phyloP scores from a whole-genome alignment of 2,329 filamentous ascomycete genomes.

The Escovopsis sp. region DNA sequence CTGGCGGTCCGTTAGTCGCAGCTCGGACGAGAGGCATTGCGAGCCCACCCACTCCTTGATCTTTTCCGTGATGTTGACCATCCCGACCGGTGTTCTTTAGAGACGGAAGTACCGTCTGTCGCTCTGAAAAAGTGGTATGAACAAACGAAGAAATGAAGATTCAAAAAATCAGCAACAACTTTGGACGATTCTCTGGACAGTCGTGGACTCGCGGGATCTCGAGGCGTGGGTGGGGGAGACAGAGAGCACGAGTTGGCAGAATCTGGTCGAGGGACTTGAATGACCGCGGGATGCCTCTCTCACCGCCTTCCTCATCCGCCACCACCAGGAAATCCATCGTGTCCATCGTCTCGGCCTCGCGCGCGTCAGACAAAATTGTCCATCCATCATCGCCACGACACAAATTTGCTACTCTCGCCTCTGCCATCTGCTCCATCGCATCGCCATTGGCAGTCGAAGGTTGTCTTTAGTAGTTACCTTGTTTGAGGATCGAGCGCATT shows the following conservation, averaged over 20 bases:
- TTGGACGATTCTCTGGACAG: too few species aligned
- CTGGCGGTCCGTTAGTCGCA: constrained; percentile 31
- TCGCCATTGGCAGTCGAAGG: too few species aligned
- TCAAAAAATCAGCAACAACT: constrained; percentile 4
- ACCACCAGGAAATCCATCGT: constrained; percentile 1
- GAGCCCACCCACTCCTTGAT: constrained; percentile 75
- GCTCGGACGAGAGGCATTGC: background rate
- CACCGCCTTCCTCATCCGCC: constrained; percentile 16
- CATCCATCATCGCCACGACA: too few species aligned
- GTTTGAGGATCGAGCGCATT: too few species aligned
- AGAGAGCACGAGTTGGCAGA: constrained; percentile 11
- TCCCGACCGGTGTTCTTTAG: constrained; percentile 32
- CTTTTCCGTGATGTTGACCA: constrained; percentile 99
- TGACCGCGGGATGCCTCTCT: constrained; percentile 4
- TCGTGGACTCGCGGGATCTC: too few species aligned
- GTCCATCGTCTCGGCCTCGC: constrained; percentile 11
- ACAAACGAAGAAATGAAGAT: constrained; percentile 4
- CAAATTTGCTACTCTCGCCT: too few species aligned
- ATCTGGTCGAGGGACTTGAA: background rate
- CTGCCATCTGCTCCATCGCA: too few species aligned
- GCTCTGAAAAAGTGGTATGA: background rate
- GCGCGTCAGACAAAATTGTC: background rate
- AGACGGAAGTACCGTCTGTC: constrained; percentile 17
- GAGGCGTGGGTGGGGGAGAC: too few species aligned
- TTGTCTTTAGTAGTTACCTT: too few species aligned